A percentile compares a stretch with the other conserved stretches of the same genome.
These are phyloP conservation scores for Isabelozyma rhagii DNA, from an alignment of 805 yeast species.

Conservation along the genomic window DNA sequence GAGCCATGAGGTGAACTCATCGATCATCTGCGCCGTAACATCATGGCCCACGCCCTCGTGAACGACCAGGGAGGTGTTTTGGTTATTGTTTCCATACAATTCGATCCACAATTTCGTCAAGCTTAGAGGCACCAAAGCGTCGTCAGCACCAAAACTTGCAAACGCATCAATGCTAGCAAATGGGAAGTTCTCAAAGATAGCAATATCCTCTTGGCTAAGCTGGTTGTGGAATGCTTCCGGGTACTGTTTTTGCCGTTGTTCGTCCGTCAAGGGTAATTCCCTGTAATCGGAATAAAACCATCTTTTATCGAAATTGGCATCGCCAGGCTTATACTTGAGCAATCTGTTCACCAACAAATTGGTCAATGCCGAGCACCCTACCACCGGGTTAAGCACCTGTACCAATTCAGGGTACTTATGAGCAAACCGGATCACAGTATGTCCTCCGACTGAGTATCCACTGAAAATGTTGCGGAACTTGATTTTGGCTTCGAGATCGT, in stretches of 20 bases:
- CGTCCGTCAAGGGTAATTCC: constrained; percentile 28
- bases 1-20: constrained; percentile 30
- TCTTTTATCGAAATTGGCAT: constrained; percentile 22
- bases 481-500: constrained; percentile 16
- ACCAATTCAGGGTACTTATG: constrained; percentile 34
- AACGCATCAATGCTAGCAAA: constrained; percentile 26
- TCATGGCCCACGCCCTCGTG: constrained; percentile 34
- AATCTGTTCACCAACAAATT: constrained; percentile 43
- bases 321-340: constrained; percentile 11
- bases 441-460: constrained; percentile 60
- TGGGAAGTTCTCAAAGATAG: constrained; percentile 33
- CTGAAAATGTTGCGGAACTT: constrained; percentile 35
- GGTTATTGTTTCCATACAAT: constrained; percentile 21
- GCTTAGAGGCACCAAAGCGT: constrained; percentile 33
- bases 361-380: constrained; percentile 49
- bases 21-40: constrained; percentile 32
- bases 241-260: constrained; percentile 19
- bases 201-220: constrained; percentile 23
- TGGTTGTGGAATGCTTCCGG: constrained; percentile 33
- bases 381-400: constrained; percentile 44
- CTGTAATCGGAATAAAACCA: constrained; percentile 29
- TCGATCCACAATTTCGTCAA: constrained; percentile 31
- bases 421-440: constrained; percentile 48
- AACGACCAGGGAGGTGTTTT: constrained; percentile 18
- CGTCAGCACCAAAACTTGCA: constrained; percentile 35